Conservation (phyloP, 768 basidiomycete genomes). For the Boletus fagicola region DNA sequence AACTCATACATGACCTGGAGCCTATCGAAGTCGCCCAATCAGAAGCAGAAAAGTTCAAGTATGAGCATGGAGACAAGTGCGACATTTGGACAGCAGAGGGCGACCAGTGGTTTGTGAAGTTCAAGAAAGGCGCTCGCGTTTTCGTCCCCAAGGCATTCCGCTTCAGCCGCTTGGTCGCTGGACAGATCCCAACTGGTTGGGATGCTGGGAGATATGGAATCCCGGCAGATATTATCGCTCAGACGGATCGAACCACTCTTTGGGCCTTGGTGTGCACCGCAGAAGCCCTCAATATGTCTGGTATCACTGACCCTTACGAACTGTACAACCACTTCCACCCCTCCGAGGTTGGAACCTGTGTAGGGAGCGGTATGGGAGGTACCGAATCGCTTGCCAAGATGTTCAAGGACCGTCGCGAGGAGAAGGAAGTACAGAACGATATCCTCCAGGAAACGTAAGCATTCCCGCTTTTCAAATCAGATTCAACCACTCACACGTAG, state of each 20-base stretch:
- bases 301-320: constrained; percentile 97
- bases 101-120: constrained; percentile 96
- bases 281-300: constrained; percentile 94
- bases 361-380: constrained; percentile 99
- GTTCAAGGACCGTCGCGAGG: constrained; percentile 99
- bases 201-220: constrained; percentile 95
- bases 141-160: constrained; percentile 92
- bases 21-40: constrained; percentile 89
- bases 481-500: constrained; percentile 7
- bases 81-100: constrained; percentile 91
- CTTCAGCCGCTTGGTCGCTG: constrained; percentile 92
- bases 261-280: constrained; percentile 95
- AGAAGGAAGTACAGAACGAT: constrained; percentile 97
- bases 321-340: constrained; percentile 96
- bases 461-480: not conserved
- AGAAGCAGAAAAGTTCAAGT: constrained; percentile 94
- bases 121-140: constrained; percentile 96
- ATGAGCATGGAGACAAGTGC: constrained; percentile 94
- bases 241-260: constrained; percentile 87
- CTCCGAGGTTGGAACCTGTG: constrained; percentile 88
- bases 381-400: constrained; percentile 86
- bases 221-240: constrained; percentile 92
- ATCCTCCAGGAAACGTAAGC: constrained; percentile 95
- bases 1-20: constrained; percentile 95
- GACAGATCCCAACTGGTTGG: constrained; percentile 98